A percentile compares a stretch with the other conserved stretches of the same genome.
phyloP scores from a whole-genome alignment of 2,329 filamentous ascomycete species.

The Alternaria sp. region DNA sequence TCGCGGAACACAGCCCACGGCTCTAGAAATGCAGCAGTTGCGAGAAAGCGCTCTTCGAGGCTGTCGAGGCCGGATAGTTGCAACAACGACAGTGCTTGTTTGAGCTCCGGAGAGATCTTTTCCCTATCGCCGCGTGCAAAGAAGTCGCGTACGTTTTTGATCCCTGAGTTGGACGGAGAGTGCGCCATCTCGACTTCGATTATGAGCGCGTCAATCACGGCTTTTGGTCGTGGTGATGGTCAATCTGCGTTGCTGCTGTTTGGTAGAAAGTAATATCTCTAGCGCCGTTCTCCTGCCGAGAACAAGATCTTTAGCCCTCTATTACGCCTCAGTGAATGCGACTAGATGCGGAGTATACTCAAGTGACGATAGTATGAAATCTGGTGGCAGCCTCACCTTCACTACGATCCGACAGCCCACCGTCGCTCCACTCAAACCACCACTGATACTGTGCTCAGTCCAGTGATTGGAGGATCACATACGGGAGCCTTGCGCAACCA shows the following conservation, averaged over 20 bases:
- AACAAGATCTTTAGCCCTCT: neutral
- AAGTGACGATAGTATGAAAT: neutral
- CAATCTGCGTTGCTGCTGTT: neutral
- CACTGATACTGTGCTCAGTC: neutral
- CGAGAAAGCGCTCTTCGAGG: slow-evolving; percentile 43
- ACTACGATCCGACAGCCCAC: neutral
- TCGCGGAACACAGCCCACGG: slow-evolving; percentile 47
- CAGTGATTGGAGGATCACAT: neutral
- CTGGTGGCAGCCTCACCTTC: neutral
- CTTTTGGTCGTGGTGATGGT: neutral
- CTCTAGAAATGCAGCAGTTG: slow-evolving; percentile 37
- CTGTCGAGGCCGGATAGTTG: slow-evolving; percentile 27
- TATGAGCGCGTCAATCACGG: neutral
- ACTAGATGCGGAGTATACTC: neutral
- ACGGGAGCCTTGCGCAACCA: too few species aligned
- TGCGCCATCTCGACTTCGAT: slow-evolving; percentile 9
- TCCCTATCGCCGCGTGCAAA: slow-evolving; percentile 24
- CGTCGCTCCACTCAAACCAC: neutral
- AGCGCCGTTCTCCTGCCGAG: neutral
- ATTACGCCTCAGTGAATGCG: neutral
- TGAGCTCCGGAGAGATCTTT: slow-evolving; percentile 29
- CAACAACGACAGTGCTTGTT: slow-evolving; percentile 36
- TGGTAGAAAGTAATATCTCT: neutral
- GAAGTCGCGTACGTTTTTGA: slow-evolving; percentile 25
- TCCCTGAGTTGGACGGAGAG: slow-evolving; percentile 12